These are phyloP conservation scores for Chaetomiaceae sp. DNA, from an alignment of 2,329 filamentous ascomycete species.

Conservation along the genomic window DNA sequence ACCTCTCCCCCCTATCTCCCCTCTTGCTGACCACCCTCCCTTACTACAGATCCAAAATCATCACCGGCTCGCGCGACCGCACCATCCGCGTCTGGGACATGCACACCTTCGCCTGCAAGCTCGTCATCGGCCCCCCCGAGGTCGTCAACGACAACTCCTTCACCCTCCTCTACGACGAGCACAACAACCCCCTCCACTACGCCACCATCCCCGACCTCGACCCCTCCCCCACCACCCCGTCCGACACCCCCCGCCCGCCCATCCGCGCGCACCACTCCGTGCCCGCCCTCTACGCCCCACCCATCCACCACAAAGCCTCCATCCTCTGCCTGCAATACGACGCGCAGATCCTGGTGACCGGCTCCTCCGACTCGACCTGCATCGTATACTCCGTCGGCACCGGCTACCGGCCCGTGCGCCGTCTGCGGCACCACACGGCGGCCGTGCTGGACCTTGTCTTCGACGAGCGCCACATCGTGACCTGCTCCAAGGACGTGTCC, in stretches of 20 bases:
- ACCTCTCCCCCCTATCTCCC: not conserved
- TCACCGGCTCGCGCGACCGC: slow-evolving; percentile 90
- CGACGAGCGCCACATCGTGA: slow-evolving; percentile 86
- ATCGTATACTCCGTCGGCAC: slow-evolving; percentile 83
- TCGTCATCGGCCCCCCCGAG: slow-evolving; percentile 76
- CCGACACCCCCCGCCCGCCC: slow-evolving; percentile 21
- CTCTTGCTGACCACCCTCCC: slow-evolving; percentile 5
- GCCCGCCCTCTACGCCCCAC: slow-evolving; percentile 52
- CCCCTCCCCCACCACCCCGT: slow-evolving; percentile 13
- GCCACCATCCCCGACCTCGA: slow-evolving; percentile 49
- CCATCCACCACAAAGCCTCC: slow-evolving; percentile 75
- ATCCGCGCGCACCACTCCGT: slow-evolving; percentile 38
- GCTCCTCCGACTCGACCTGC: slow-evolving; percentile 85
- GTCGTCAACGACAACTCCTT: slow-evolving; percentile 47
- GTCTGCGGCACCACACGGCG: slow-evolving; percentile 71
- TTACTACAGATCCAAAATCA: slow-evolving; percentile 87
- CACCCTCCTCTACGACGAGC: slow-evolving; percentile 43
- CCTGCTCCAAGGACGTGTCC: slow-evolving; percentile 90
- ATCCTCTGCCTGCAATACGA: slow-evolving; percentile 96
- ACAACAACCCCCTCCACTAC: slow-evolving; percentile 48
- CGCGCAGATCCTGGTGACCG: slow-evolving; percentile 85
- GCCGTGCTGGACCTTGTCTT: slow-evolving; percentile 93
- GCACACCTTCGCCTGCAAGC: slow-evolving; percentile 74
- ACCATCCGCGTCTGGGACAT: slow-evolving; percentile 97
- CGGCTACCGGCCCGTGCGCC: slow-evolving; percentile 71